Base-by-base conservation (phyloP, 169 alveolate genomes). In the Cryptosporidium sp. region DNA sequence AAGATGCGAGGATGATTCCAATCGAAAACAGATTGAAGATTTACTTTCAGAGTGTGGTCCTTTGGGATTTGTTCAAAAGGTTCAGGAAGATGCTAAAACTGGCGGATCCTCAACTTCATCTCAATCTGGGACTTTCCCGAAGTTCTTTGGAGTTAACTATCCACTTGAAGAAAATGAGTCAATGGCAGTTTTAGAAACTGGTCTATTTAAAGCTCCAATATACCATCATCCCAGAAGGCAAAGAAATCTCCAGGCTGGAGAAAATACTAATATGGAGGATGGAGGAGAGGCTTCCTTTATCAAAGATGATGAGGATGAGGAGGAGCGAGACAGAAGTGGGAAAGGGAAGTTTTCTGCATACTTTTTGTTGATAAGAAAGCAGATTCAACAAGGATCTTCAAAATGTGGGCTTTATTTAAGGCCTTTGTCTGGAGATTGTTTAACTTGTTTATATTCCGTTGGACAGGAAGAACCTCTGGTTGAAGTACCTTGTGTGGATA, bases 401-500 rank as follows among this genome's bases (percentile, higher is more conserved):
- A 80, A 62, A 65, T 80, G 75, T 29, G 53, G 67, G 26, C 31
- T 80, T 7, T 80, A 62, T 39, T 33, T 80, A 21, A 42, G 89
- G 33, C 89, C 89, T 14, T 44, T 80, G 23, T 61, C 72, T 31
- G 89, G 75, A 9, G 89, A 62, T 12, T 44, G 75, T 33, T 44
- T 80, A 45, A 80, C 80, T 18, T 80, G 89, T 58, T 68, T 95
- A 21, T 95, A 94, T 67, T 94, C 97, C 56, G 97, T 95, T 23
- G 97, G 97, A 12, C 97, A 95, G 91, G 93, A 95, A 60, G 97
- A 95, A 85, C 97, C 97, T 23, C 91, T 93, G n/a, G 69, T 95
- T 12, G 96, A 94, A 72, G 93, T 95, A 29, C 95, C 93, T 14
- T 80, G 94, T 31, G 96, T 97, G 39, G 85, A 92, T 52, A 80